These are phyloP conservation scores for Leccinum subgranulosum DNA, from an alignment of 768 basidiomycete species.

Conservation along the genomic window DNA sequence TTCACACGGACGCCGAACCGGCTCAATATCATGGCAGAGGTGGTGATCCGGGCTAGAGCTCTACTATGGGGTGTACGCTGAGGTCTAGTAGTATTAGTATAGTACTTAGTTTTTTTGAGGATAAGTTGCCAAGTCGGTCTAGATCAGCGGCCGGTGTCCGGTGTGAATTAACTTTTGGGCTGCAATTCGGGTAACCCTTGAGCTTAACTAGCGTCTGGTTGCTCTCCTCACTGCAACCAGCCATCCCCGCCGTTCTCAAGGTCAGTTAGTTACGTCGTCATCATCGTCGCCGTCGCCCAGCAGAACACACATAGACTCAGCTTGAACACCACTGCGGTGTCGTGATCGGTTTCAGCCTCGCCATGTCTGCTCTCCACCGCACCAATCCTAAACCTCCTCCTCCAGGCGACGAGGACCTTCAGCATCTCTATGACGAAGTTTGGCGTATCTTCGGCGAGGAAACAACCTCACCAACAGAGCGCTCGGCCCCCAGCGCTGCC, in stretches of 20 bases:
- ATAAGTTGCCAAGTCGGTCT: not conserved
- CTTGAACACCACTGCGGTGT: not conserved
- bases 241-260: not conserved
- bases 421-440: slow-evolving; percentile 73
- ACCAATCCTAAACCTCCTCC: slow-evolving; percentile 34
- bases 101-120: too few species aligned
- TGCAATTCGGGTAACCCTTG: not conserved
- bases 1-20: too few species aligned
- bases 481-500: slow-evolving; percentile 15
- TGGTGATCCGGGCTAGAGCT: not conserved
- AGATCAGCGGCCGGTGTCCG: not conserved
- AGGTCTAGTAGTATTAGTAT: too few species aligned
- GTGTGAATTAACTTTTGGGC: slow-evolving; percentile 4
- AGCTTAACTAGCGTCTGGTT: slow-evolving; percentile 1
- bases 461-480: slow-evolving; percentile 30
- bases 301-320: not conserved
- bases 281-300: too few species aligned
- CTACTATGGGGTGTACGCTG: too few species aligned
- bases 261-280: not conserved
- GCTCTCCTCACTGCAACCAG: slow-evolving; percentile 1
- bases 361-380: slow-evolving; percentile 36
- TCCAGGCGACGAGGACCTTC: slow-evolving; percentile 68
- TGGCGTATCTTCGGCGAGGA: slow-evolving; percentile 64
- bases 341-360: slow-evolving; percentile 10
- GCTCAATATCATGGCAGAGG: not conserved